A percentile compares a stretch with the other conserved stretches of the same genome.
Conservation (phyloP, 2,329 filamentous ascomycete species). For the Botrytis byssoidea region DNA sequence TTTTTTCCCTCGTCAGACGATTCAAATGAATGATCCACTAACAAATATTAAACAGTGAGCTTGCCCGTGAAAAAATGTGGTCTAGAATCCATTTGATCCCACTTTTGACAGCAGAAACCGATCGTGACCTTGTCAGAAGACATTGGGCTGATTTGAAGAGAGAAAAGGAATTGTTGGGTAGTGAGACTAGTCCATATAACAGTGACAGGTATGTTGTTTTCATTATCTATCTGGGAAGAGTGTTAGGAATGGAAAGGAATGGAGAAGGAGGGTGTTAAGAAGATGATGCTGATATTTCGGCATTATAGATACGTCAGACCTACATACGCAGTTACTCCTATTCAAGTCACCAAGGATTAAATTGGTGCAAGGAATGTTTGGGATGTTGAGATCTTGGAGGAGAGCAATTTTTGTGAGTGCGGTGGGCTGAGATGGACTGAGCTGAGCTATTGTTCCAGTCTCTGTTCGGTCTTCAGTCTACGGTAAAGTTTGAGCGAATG, state of each 20-base stretch:
- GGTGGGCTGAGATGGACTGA: not conserved
- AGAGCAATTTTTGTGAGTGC: not conserved
- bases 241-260: not conserved
- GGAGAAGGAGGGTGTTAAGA: constrained; percentile 3
- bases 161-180: constrained; percentile 86
- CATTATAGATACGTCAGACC: constrained; percentile 70
- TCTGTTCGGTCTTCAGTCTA: not conserved
- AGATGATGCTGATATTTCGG: not conserved
- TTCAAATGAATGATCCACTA: constrained; percentile 4
- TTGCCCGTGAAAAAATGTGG: constrained; percentile 98
- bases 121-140: constrained; percentile 88
- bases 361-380: not conserved
- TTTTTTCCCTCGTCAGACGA: not conserved
- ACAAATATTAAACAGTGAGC: constrained; percentile 61
- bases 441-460: not conserved
- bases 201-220: constrained; percentile 68
- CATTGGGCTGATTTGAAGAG: constrained; percentile 82
- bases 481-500: not conserved
- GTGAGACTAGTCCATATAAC: constrained; percentile 82
- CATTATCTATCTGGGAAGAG: constrained; percentile 5
- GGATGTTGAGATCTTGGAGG: not conserved
- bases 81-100: constrained; percentile 92
- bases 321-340: constrained; percentile 73
- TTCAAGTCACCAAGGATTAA: constrained; percentile 29
- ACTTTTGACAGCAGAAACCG: constrained; percentile 91